Conservation (phyloP, 139 green algal genomes). For the Trebouxia sp. region DNA sequence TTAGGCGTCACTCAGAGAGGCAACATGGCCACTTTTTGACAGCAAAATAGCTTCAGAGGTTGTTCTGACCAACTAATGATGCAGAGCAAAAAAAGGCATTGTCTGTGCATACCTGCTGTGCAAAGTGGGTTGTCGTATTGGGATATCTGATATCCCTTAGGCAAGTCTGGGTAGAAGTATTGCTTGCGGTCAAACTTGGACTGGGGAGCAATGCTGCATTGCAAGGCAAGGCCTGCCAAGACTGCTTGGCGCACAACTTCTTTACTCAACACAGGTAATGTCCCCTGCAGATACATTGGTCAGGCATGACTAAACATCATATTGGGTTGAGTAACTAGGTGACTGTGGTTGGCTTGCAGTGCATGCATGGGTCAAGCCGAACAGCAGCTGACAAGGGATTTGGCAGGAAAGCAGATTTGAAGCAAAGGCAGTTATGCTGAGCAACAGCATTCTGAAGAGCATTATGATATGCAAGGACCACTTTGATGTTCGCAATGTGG, state of each 20-base stretch:
- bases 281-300: constrained; percentile 68
- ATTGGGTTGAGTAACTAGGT: no score
- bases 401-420: no score
- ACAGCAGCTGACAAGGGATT: no score
- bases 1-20: no score
- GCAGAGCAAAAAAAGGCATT: neutral
- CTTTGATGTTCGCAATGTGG: neutral
- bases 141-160: constrained; percentile 97
- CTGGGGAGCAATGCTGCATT: constrained; percentile 64
- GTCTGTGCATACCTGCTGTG: constrained; percentile 45
- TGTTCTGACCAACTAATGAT: neutral
- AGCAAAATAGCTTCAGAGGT: no score
- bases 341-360: no score
- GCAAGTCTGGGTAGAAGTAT: constrained; percentile 99
- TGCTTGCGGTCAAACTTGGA: constrained; percentile 99
- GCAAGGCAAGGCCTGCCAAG: constrained; percentile 83
- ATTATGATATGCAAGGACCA: neutral
- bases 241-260: constrained; percentile 75
- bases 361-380: no score
- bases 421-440: neutral
- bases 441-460: neutral
- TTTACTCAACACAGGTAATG: constrained; percentile 83
- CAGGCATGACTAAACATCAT: no score
- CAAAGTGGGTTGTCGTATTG: constrained; percentile 94
- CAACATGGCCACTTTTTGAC: no score